Base-by-base conservation (phyloP, 352 stramenopile species). In the Phytophthora sp. region DNA sequence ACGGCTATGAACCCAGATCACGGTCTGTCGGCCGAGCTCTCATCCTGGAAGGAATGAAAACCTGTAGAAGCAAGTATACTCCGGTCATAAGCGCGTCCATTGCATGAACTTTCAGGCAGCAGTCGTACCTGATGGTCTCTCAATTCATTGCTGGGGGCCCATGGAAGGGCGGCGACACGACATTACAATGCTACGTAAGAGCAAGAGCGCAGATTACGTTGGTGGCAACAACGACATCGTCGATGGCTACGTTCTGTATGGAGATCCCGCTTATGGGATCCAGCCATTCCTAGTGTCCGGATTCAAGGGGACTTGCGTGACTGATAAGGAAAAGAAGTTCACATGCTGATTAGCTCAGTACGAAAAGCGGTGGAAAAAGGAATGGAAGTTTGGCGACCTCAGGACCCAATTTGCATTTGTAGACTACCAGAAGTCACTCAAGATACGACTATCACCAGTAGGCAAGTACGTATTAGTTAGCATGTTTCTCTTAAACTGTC, bases 91-190 rank as follows among this genome's bases (percentile, higher is more conserved):
- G 30, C 23, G 42, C 4, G 29, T 63, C 7, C 42, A 63, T 35
- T 63, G 21, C 23, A 41, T 55, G 16, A 57, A 51, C 35, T 50
- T 57, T 26, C 49, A 44, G 18, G 31, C 41, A 7, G 50, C 27
- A 7, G 31, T 49, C 9, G 23, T 41, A 20, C 58, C 27, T 29
- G 46, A 66, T 16, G 41, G 49, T 1, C 15, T 60, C 1, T 7
- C 29, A 13, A 60, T 61, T 11, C 30, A 61, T 50, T 66, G 30
- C 27, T 67, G 47, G 49, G 39, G 59, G 2, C 35, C 30, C 1
- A 56, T 67, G 38, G 39, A 61, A 67, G 29, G 50, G 5, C 50
- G 59, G 1, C 31, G 46, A 8, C 59, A 61, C 56, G 50, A 56
- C 12, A 61, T 60, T 24, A 60, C 49, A 7, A 55, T 59, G 30